These are phyloP conservation scores for Arthrobotrys pseudoclavata DNA, from an alignment of 2,329 filamentous ascomycete genomes.

Conservation along the genomic window DNA sequence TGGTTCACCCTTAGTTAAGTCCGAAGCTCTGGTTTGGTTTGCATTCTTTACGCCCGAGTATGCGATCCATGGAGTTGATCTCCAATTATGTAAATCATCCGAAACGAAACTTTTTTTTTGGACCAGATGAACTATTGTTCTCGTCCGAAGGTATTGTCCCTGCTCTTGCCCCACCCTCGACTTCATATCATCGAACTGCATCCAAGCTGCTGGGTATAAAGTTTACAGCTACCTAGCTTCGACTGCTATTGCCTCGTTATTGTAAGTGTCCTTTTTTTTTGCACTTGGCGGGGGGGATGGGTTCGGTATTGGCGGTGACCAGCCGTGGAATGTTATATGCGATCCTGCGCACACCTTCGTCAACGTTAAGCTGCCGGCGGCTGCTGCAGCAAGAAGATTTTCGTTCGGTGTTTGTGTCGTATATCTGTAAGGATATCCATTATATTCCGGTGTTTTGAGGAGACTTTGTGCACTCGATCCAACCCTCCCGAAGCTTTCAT, in stretches of 20 bases:
- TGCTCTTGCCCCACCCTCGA: constrained; percentile 28
- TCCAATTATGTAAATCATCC: constrained; percentile 36
- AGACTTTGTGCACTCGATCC: not conserved
- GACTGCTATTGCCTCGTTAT: constrained; percentile 3
- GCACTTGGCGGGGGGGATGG: too few species aligned
- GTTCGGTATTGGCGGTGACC: not conserved
- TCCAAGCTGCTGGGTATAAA: constrained; percentile 12
- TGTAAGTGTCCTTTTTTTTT: constrained; percentile 20
- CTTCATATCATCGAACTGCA: not conserved
- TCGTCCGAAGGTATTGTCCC: constrained; percentile 15
- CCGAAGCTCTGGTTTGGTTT: not conserved
- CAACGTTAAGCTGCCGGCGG: not conserved
- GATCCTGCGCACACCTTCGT: too few species aligned
- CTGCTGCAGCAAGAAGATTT: constrained; percentile 11
- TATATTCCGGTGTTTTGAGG: not conserved
- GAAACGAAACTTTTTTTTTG: constrained; percentile 34
- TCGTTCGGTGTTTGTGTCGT: constrained; percentile 1
- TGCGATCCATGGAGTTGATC: constrained; percentile 20
- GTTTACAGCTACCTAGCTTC: not conserved
- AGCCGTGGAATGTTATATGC: constrained; percentile 2
- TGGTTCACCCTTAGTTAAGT: too few species aligned
- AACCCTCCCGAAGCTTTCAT: too few species aligned
- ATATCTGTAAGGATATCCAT: not conserved
- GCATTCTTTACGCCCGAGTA: constrained; percentile 16
- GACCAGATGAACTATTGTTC: not conserved